Evolutionary conservation across 192 early-diverging fungal genomes (phyloP).

Genomic region (Coemansia pectinata): DNA sequence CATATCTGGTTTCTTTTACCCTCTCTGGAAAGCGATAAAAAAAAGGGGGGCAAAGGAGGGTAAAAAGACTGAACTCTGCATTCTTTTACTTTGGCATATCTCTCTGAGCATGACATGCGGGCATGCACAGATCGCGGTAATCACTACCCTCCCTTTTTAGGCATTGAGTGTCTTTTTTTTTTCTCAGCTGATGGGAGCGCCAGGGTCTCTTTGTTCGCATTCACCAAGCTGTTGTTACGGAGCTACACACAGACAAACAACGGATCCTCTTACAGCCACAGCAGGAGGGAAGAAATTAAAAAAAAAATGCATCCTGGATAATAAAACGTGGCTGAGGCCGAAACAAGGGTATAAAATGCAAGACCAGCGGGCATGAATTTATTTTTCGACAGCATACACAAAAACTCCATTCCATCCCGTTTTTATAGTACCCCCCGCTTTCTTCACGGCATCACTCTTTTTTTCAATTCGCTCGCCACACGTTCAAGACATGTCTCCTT

Average conservation of each 20-base stretch:
- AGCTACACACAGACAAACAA: slow-evolving; percentile 4
- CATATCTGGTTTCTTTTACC: slow-evolving; percentile 1
- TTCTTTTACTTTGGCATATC: neutral
- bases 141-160: neutral
- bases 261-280: neutral
- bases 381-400: neutral
- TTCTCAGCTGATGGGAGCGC: neutral
- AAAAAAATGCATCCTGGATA: neutral
- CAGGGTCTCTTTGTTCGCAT: neutral
- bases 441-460: neutral
- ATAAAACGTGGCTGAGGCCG: slow-evolving; percentile 4
- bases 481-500: slow-evolving; percentile 13
- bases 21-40: neutral
- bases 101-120: neutral
- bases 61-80: neutral
- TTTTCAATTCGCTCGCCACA: neutral
- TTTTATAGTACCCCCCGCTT: neutral
- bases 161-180: neutral
- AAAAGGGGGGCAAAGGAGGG: neutral
- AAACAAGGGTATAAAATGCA: neutral
- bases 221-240: neutral
- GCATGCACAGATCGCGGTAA: slow-evolving; percentile 1
- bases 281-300: neutral
- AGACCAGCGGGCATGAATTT: neutral
- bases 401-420: neutral